Evolutionary conservation across 768 basidiomycete genomes (phyloP).

Genomic region (Podaxis sp.): DNA sequence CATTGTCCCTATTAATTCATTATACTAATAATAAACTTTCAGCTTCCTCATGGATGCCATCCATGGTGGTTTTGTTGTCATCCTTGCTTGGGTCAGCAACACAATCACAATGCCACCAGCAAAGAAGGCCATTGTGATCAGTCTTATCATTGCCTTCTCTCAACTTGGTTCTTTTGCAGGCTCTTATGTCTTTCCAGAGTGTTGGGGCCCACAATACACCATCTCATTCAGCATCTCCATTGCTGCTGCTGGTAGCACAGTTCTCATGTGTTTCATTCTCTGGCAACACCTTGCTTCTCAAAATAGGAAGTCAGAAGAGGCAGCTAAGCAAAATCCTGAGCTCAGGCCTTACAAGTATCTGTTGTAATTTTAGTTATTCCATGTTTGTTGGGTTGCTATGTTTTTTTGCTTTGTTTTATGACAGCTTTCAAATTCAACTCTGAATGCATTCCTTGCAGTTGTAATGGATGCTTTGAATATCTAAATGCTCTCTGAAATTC

Average conservation of each 20-base stretch:
- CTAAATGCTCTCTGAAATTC: no score
- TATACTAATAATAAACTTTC: neutral
- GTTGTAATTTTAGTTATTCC: neutral
- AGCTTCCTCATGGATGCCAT: conserved; percentile 25
- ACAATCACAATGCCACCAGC: conserved; percentile 55
- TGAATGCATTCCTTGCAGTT: no score
- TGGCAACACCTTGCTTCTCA: conserved; percentile 21
- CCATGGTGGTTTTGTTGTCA: conserved; percentile 41
- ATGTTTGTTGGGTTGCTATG: neutral
- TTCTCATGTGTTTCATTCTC: conserved; percentile 29
- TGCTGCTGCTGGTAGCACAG: conserved; percentile 34
- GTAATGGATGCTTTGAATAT: no score
- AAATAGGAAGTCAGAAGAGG: conserved; percentile 22
- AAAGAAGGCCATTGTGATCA: conserved; percentile 66
- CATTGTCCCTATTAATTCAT: neutral
- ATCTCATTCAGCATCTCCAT: conserved; percentile 56
- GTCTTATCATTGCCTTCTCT: conserved; percentile 62
- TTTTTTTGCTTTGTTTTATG: neutral
- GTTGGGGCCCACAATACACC: conserved; percentile 49
- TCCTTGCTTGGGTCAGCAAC: conserved; percentile 27
- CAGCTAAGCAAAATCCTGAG: neutral
- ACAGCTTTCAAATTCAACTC: neutral
- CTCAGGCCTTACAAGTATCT: conserved; percentile 1
- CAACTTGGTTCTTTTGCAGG: conserved; percentile 53
- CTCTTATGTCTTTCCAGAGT: conserved; percentile 48